Conservation (phyloP, 2,329 filamentous ascomycete species). For the Botryotinia convoluta region DNA sequence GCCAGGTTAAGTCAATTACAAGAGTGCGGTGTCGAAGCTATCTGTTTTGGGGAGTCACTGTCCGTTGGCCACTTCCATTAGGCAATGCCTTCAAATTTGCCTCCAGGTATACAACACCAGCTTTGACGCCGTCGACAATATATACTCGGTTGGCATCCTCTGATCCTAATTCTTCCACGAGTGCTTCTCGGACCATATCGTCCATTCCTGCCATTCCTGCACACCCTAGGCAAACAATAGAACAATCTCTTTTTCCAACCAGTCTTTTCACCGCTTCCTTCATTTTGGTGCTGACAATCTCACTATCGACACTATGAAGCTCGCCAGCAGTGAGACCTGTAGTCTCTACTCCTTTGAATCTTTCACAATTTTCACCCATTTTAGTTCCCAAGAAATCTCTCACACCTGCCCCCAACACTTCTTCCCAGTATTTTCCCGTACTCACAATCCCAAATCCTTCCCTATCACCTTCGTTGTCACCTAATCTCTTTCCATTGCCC, state of each 20-base stretch:
- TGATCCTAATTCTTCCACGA: conserved; percentile 61
- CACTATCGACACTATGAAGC: conserved; percentile 66
- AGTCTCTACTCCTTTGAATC: conserved; percentile 76
- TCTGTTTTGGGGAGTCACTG: not conserved
- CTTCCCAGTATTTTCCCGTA: conserved; percentile 81
- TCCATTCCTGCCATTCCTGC: conserved; percentile 89
- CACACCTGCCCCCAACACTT: conserved; percentile 66
- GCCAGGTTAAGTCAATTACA: not conserved
- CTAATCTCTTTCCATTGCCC: conserved; percentile 27
- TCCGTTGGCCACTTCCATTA: not conserved
- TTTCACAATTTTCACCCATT: conserved; percentile 30
- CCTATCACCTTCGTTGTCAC: conserved; percentile 20
- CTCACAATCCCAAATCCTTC: conserved; percentile 79
- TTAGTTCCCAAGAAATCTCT: conserved; percentile 56
- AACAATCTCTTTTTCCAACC: conserved; percentile 54
- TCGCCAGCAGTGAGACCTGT: conserved; percentile 79
- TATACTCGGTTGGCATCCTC: conserved; percentile 56
- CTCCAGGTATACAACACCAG: conserved; percentile 50
- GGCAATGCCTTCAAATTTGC: conserved; percentile 17
- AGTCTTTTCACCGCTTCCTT: conserved; percentile 67
- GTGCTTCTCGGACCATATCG: conserved; percentile 67
- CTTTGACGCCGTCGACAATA: conserved; percentile 78
- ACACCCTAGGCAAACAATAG: conserved; percentile 79
- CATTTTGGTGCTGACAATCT: conserved; percentile 64
- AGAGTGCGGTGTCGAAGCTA: not conserved